phyloP scores from a whole-genome alignment of 2,329 filamentous ascomycete species.

The Podosphaera aphanis region DNA sequence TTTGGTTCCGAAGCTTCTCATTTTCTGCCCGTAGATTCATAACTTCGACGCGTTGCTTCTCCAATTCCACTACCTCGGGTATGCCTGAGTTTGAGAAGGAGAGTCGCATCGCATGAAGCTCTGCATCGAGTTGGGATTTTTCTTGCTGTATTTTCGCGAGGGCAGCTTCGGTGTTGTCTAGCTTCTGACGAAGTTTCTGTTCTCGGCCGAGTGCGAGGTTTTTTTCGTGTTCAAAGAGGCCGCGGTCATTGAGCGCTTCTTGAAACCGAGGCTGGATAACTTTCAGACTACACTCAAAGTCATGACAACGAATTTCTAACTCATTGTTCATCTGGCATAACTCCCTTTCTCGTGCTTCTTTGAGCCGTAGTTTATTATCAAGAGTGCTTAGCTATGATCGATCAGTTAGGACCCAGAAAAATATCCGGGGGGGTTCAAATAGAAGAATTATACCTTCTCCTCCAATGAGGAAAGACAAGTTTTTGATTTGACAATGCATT shows the following conservation, averaged over 20 bases:
- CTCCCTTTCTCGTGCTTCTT: slow-evolving; percentile 15
- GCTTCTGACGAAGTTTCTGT: background rate
- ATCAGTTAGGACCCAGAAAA: background rate
- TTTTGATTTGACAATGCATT: background rate
- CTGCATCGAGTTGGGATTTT: slow-evolving; percentile 5
- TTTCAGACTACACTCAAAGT: slow-evolving; percentile 22
- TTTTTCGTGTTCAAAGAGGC: slow-evolving; percentile 22
- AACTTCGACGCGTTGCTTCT: slow-evolving; percentile 19
- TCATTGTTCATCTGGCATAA: slow-evolving; percentile 21
- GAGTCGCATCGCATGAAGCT: slow-evolving; percentile 11
- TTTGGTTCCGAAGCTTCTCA: slow-evolving; percentile 7
- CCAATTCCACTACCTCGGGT: slow-evolving; percentile 20
- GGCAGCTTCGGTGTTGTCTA: slow-evolving; percentile 3
- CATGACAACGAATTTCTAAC: slow-evolving; percentile 23
- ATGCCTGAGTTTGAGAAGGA: slow-evolving; percentile 14
- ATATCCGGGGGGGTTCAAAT: too few species aligned
- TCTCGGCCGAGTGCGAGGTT: slow-evolving; percentile 8
- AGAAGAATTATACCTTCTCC: background rate
- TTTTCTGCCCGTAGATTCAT: slow-evolving; percentile 5
- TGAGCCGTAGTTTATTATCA: slow-evolving; percentile 11
- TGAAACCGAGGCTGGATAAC: slow-evolving; percentile 25
- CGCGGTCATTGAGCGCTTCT: slow-evolving; percentile 27
- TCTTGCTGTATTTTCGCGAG: slow-evolving; percentile 11
- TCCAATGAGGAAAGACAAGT: background rate
- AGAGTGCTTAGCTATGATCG: slow-evolving; percentile 17